phyloP scores from a whole-genome alignment of 352 stramenopile genomes.

The Phytophthora sp. region DNA sequence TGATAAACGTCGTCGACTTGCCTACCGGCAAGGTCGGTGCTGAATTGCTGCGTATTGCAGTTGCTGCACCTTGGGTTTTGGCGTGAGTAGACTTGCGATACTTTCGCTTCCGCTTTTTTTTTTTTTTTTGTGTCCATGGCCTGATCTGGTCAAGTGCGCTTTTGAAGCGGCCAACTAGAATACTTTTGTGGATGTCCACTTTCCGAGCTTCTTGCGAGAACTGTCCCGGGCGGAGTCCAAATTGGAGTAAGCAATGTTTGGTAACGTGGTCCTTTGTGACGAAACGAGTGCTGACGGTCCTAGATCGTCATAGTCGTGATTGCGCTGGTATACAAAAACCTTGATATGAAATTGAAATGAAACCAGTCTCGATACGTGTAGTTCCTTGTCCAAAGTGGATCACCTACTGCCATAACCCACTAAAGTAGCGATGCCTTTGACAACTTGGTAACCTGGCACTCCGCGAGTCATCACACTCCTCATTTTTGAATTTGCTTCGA shows the following conservation, averaged over 20 bases:
- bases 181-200: too few species aligned
- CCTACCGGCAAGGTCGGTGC: conserved; percentile 25
- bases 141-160: too few species aligned
- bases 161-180: too few species aligned
- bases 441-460: neutral
- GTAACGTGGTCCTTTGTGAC: too few species aligned
- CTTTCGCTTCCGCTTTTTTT: conserved; percentile 27
- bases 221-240: too few species aligned
- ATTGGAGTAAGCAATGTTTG: too few species aligned
- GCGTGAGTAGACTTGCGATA: conserved; percentile 29
- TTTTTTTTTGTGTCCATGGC: neutral
- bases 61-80: too few species aligned
- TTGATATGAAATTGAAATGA: neutral
- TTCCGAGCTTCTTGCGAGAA: too few species aligned
- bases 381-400: too few species aligned
- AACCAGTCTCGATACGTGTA: too few species aligned
- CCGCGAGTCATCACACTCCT: neutral
- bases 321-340: conserved; percentile 1
- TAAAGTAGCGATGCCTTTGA: neutral
- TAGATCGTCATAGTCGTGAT: conserved; percentile 3
- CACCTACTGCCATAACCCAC: too few species aligned
- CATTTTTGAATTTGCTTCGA: conserved; percentile 15
- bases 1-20: conserved; percentile 33
- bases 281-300: neutral
- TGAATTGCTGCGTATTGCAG: conserved; percentile 35